Evolutionary conservation across 257 asterid genomes (phyloP), one percentile per base, ranked within the genome.

Genomic region (Catharanthus roseus): DNA sequence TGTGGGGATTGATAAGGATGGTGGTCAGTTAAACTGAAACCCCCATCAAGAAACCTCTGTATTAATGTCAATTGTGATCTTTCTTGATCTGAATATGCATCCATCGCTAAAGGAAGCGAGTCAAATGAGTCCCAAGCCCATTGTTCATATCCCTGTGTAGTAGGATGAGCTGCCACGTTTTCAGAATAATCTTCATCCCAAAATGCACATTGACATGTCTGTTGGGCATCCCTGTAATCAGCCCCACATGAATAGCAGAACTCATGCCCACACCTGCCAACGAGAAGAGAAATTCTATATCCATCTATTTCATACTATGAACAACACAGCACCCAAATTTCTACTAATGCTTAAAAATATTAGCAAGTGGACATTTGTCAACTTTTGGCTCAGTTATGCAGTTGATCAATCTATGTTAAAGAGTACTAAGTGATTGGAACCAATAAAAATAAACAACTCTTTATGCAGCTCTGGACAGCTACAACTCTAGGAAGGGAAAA

Each of bases 41-140:
- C 87, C 60, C 99, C 99, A 2, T 95, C 89, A 21, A 95, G 95
- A 76, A 91, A 91, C 76, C 96, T 83, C 74, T 95, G 97, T 77
- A 91, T 95, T 55, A 95, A 82, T 5, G 90, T 97, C 74, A 91
- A 89, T 58, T 93, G 97, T 49, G 99, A 93, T 76, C 96, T 86
- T 84, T 93, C 99, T 77, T 91, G 91, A 47, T 95, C 97, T 15
- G 99, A 89, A 71, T 95, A 91, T 15, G 93, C 89, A 60, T 91
- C 97, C 95, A 83, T 89, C 70, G 64, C 79, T 79, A 84, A 77
- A 0, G 97, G 95, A 66, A 91, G 84, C 0, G 95, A 81, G 61
- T 83, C 96, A 19, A 87, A 91, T 3, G 96, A 88, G 76, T 93
- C 96, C 97, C 97, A 95, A 6, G 92, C 89, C 97, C 96, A 89